Evolutionary conservation across 257 asterid species (phyloP).

Genomic region (Coffea eugenioides): DNA sequence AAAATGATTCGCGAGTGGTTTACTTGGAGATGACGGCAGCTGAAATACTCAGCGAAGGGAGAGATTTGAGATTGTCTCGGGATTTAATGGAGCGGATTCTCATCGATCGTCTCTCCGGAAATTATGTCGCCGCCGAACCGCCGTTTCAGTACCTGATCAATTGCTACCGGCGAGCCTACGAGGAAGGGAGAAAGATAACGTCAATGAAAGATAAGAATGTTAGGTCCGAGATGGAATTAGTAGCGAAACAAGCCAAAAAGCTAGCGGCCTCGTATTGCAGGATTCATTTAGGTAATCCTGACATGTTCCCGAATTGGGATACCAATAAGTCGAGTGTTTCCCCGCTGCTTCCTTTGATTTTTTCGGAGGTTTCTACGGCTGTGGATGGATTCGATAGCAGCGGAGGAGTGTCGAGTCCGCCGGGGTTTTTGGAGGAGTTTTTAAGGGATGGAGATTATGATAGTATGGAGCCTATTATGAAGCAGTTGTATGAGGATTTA

Average conservation of each 20-base stretch:
- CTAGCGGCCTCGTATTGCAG: conserved; percentile 69
- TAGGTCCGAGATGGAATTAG: conserved; percentile 65
- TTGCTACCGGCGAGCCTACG: conserved; percentile 74
- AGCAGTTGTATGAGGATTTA: conserved; percentile 86
- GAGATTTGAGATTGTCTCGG: conserved; percentile 62
- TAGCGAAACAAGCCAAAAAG: conserved; percentile 67
- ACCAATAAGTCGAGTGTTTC: conserved; percentile 40
- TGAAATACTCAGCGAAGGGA: conserved; percentile 82
- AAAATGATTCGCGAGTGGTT: conserved; percentile 59
- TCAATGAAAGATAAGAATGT: conserved; percentile 70
- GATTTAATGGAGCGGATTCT: conserved; percentile 78
- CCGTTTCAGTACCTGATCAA: conserved; percentile 70
- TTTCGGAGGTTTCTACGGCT: conserved; percentile 60
- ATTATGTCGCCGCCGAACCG: conserved; percentile 60
- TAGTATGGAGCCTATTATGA: conserved; percentile 70
- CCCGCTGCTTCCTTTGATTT: conserved; percentile 66
- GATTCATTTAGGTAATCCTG: conserved; percentile 79
- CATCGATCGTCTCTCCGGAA: conserved; percentile 78
- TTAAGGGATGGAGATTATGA: conserved; percentile 82
- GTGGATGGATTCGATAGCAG: conserved; percentile 67
- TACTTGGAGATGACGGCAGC: conserved; percentile 83
- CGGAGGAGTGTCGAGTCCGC: conserved; percentile 47
- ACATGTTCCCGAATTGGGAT: conserved; percentile 70
- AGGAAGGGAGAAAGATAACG: conserved; percentile 71
- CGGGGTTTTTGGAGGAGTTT: conserved; percentile 80